These are phyloP conservation scores for Letharia lupina DNA, from an alignment of 495 filamentous ascomycete genomes.

Conservation along the genomic window DNA sequence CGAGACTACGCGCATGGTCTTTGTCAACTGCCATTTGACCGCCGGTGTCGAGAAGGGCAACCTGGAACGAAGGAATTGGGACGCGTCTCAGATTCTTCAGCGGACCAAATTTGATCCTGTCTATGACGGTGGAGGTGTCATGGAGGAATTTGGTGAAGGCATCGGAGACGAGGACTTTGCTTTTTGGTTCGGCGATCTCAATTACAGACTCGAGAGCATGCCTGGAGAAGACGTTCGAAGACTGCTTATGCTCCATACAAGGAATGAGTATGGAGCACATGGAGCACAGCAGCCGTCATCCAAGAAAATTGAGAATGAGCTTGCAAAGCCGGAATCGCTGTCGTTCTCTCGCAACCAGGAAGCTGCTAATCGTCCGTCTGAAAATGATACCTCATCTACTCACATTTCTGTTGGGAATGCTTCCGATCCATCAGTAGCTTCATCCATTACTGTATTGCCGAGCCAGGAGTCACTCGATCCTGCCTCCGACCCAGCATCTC, in stretches of 20 bases:
- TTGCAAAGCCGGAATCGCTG: conserved; percentile 16
- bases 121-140: conserved; percentile 43
- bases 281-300: conserved; percentile 35
- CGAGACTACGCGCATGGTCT: conserved; percentile 78
- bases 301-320: conserved; percentile 32
- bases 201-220: conserved; percentile 84
- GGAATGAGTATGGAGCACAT: conserved; percentile 63
- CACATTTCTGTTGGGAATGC: not conserved
- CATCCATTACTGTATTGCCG: not conserved
- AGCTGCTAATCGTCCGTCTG: conserved; percentile 14
- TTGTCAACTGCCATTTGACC: conserved; percentile 85
- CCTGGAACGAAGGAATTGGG: conserved; percentile 83
- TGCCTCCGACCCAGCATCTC: conserved; percentile 49
- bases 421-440: conserved; percentile 6
- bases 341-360: conserved; percentile 11
- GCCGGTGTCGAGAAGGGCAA: conserved; percentile 71
- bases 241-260: conserved; percentile 72
- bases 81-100: conserved; percentile 65
- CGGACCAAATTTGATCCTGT: conserved; percentile 70
- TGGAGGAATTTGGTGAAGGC: conserved; percentile 47
- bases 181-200: conserved; percentile 96
- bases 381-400: conserved; percentile 13
- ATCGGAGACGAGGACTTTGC: conserved; percentile 87
- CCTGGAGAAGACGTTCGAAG: conserved; percentile 84
- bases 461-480: conserved; percentile 33